A percentile compares a stretch with the other conserved stretches of the same genome.
phyloP scores from a whole-genome alignment of 352 stramenopile species.

The Globisporangium splendens region DNA sequence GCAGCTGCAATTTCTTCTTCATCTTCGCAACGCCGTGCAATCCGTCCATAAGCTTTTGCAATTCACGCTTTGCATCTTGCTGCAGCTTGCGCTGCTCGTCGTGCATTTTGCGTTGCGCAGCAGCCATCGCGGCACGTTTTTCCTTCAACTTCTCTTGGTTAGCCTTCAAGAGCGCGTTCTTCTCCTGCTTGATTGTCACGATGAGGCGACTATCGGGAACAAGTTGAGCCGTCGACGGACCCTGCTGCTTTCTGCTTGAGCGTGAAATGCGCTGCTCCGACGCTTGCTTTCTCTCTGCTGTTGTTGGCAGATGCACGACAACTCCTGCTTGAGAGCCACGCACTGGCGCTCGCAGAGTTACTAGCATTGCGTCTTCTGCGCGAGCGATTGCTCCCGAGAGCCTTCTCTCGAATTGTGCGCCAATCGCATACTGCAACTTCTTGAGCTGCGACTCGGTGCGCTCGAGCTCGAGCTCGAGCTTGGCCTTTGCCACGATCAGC shows the following conservation, averaged over 20 bases:
- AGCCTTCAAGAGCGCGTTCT: conserved; percentile 35
- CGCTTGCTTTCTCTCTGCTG: not conserved
- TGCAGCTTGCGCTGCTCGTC: conserved; percentile 33
- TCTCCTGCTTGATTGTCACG: conserved; percentile 53
- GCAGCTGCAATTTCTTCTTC: conserved; percentile 56
- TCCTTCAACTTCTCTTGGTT: conserved; percentile 42
- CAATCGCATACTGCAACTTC: conserved; percentile 54
- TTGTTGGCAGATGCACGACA: conserved; percentile 4
- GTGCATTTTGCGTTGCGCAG: conserved; percentile 27
- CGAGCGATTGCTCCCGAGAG: conserved; percentile 40
- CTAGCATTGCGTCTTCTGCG: conserved; percentile 12
- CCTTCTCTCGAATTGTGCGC: conserved; percentile 50
- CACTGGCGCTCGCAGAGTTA: not conserved
- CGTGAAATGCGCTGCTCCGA: conserved; percentile 3
- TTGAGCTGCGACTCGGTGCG: conserved; percentile 56
- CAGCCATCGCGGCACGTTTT: conserved; percentile 36
- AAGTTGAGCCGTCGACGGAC: not conserved
- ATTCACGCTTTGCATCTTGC: conserved; percentile 34
- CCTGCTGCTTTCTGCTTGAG: conserved; percentile 6
- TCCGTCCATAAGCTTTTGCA: conserved; percentile 37
- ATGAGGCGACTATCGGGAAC: conserved; percentile 29
- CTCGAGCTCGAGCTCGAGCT: conserved; percentile 42
- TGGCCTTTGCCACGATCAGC: conserved; percentile 33
- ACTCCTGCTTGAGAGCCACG: not conserved
- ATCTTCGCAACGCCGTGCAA: conserved; percentile 45